These are phyloP conservation scores for Cornus controversa DNA, from an alignment of 148 eudicot species.

Conservation along the genomic window DNA sequence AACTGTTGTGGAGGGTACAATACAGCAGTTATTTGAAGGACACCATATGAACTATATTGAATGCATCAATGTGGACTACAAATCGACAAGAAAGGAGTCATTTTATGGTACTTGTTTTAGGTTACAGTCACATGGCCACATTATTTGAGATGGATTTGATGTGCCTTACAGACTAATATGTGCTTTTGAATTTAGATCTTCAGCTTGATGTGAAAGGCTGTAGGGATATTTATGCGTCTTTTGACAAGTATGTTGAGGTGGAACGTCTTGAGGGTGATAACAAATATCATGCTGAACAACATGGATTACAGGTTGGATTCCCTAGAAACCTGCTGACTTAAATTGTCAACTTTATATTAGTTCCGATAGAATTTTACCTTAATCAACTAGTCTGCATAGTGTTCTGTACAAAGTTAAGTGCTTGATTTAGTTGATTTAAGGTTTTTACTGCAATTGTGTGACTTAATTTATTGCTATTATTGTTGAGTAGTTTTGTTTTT, in stretches of 20 bases:
- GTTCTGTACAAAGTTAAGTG: neutral
- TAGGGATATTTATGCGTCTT: slow-evolving; percentile 51
- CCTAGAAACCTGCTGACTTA: neutral
- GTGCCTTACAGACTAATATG: neutral
- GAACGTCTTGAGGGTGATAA: slow-evolving; percentile 50
- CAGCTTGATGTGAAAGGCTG: slow-evolving; percentile 38
- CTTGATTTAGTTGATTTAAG: slow-evolving; percentile 8
- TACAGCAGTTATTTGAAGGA: slow-evolving; percentile 32
- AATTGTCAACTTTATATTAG: neutral
- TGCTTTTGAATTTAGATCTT: slow-evolving; percentile 20
- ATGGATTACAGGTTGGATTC: slow-evolving; percentile 25
- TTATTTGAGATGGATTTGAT: neutral
- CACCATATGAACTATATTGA: slow-evolving; percentile 37
- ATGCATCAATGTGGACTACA: slow-evolving; percentile 44
- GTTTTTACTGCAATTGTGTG: neutral
- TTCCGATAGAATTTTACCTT: neutral
- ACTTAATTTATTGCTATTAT: neutral
- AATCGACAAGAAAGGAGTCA: slow-evolving; percentile 52
- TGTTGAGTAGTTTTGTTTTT: neutral
- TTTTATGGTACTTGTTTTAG: slow-evolving; percentile 39
- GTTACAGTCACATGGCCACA: neutral
- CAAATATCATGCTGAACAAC: slow-evolving; percentile 47
- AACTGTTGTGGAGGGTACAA: slow-evolving; percentile 30
- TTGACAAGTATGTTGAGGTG: slow-evolving; percentile 60
- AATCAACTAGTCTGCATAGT: neutral